A percentile compares a stretch with the other conserved stretches of the same genome.
Evolutionary conservation across 768 basidiomycete genomes (phyloP).

Genomic region (Amylocystis lapponica): DNA sequence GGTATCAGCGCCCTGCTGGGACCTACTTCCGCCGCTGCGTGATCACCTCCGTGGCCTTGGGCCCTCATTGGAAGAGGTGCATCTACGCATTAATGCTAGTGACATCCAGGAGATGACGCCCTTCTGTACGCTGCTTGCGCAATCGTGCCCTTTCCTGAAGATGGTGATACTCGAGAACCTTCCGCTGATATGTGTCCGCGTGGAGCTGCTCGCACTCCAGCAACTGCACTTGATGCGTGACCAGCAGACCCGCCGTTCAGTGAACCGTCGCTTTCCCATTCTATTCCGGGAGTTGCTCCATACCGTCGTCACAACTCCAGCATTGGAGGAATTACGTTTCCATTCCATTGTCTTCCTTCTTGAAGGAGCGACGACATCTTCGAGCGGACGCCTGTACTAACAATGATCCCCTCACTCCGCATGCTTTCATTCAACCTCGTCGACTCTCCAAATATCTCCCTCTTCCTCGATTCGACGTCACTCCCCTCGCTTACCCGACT

Average conservation of each 20-base stretch:
- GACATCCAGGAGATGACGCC: slow-evolving; percentile 17
- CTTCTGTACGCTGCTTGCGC: slow-evolving; percentile 16
- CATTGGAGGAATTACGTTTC: slow-evolving; percentile 20
- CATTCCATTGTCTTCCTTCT: slow-evolving; percentile 21
- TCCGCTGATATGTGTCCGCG: slow-evolving; percentile 21
- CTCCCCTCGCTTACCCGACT: slow-evolving; percentile 20
- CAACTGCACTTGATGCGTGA: slow-evolving; percentile 21
- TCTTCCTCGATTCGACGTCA: slow-evolving; percentile 24
- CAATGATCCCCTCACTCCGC: slow-evolving; percentile 16
- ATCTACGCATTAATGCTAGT: slow-evolving; percentile 21
- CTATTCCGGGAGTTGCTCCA: slow-evolving; percentile 22
- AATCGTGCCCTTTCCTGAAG: slow-evolving; percentile 21
- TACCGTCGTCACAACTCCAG: slow-evolving; percentile 10
- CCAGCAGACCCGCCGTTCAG: slow-evolving; percentile 11
- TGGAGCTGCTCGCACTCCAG: slow-evolving; percentile 19
- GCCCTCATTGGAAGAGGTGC: slow-evolving; percentile 22
- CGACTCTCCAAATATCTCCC: slow-evolving; percentile 22
- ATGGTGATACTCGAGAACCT: slow-evolving; percentile 24
- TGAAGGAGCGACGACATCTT: slow-evolving; percentile 21
- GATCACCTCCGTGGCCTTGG: slow-evolving; percentile 17
- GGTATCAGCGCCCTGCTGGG: slow-evolving; percentile 23
- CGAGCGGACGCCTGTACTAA: slow-evolving; percentile 10
- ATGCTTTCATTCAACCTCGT: slow-evolving; percentile 19
- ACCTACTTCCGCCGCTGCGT: slow-evolving; percentile 19
- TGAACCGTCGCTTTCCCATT: slow-evolving; percentile 12